Percentiles rank a stretch among this genome's conserved stretches.
phyloP scores from a whole-genome alignment of 1,284 basidiomycete species.

The Inonotus hispidus region DNA sequence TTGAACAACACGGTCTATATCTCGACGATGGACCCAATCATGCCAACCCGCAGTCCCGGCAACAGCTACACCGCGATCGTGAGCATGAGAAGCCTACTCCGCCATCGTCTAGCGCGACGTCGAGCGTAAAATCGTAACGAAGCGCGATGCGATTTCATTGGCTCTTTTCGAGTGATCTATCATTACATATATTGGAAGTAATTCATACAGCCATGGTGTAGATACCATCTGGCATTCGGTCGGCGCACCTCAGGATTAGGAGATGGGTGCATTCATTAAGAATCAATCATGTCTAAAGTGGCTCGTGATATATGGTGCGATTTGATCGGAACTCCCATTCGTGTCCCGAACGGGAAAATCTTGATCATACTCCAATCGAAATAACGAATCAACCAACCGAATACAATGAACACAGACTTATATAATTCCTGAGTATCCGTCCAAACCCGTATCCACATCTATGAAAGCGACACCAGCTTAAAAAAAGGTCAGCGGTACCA shows the following conservation, averaged over 20 bases:
- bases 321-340: too few species aligned
- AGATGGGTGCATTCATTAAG: background rate
- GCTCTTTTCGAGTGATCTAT: background rate
- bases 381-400: too few species aligned
- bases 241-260: background rate
- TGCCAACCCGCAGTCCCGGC: slow-evolving; percentile 11
- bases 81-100: background rate
- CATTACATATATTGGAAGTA: background rate
- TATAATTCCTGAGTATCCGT: too few species aligned
- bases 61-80: slow-evolving; percentile 12
- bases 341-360: too few species aligned
- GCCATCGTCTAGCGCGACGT: slow-evolving; percentile 1
- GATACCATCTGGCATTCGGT: background rate
- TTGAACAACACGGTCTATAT: slow-evolving; percentile 76
- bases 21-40: slow-evolving; percentile 48
- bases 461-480: too few species aligned
- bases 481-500: too few species aligned
- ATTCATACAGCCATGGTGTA: background rate
- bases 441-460: too few species aligned
- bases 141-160: background rate
- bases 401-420: too few species aligned
- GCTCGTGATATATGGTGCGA: too few species aligned
- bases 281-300: too few species aligned
- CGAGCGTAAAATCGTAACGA: background rate
- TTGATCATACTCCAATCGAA: too few species aligned